Conservation (phyloP, 176 grass and related monocot species). For the Alopecurus myosuroides region DNA sequence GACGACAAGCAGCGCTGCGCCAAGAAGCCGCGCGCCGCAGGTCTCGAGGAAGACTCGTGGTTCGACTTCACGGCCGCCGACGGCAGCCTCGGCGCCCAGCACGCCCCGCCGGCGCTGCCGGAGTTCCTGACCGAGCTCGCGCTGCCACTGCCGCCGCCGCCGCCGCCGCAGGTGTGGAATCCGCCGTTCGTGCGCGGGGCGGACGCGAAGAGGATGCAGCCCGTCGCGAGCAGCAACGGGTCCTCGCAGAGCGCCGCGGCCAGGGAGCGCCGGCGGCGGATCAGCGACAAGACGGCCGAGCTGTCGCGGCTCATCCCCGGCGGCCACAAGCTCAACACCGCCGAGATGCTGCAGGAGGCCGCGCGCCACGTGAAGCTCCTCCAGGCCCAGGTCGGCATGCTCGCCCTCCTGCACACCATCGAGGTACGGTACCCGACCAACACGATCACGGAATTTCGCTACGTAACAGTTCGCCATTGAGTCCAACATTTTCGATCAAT, state of each 20-base stretch:
- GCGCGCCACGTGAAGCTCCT: slow-evolving; percentile 63
- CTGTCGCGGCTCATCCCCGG: slow-evolving; percentile 68
- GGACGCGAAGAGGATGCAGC: neutral
- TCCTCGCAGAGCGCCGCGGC: slow-evolving; percentile 47
- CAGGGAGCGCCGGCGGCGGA: slow-evolving; percentile 64
- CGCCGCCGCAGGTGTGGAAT: neutral
- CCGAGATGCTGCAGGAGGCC: slow-evolving; percentile 68
- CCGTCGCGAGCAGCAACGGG: neutral
- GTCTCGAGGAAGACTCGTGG: neutral
- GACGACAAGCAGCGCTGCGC: neutral
- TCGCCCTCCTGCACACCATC: slow-evolving; percentile 39
- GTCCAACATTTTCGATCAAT: neutral
- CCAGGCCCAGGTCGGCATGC: slow-evolving; percentile 71
- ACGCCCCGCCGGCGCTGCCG: neutral
- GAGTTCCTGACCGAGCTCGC: neutral
- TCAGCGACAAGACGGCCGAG: slow-evolving; percentile 71
- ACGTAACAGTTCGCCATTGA: neutral
- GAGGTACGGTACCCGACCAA: slow-evolving; percentile 30
- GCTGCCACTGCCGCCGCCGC: neutral
- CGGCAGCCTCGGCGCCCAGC: neutral
- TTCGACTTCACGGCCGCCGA: neutral
- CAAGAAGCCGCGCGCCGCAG: slow-evolving; percentile 18
- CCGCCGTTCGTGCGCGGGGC: slow-evolving; percentile 13
- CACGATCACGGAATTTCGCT: neutral
- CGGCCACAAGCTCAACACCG: slow-evolving; percentile 59